Evolutionary conservation across 805 yeast genomes (phyloP), one percentile per base, ranked within the genome.

Genomic region (Yarrowia yakushimensis): DNA sequence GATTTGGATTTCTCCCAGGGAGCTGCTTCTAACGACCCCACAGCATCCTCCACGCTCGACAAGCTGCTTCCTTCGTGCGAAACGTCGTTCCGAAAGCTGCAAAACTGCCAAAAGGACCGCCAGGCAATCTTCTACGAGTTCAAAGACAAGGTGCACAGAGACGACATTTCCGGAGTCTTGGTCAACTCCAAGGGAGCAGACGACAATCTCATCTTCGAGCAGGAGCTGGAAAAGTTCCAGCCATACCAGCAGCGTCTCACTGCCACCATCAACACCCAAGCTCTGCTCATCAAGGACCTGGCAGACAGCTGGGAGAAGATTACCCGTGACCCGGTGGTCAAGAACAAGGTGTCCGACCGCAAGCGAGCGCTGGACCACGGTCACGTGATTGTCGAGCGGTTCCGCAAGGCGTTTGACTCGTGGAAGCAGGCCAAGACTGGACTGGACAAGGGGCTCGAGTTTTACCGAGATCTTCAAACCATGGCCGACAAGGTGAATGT

Each of bases 91-190:
- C 82, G 82, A 52, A 86, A 85, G 63, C 78, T 93, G 69, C 82
- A 82, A 63, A 78, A 82, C 45, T 71, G 90, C 63, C 84, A 84
- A 67, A 76, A 81, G 31, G 94, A 88, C 71, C 83, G 96, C 48
- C 72, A 76, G 6, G 78, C 83, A 37, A 79, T 86, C 1, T 76
- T 88, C 34, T 79, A 79, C 1, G 89, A 85, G 55, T 78, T 93
- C 69, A 90, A 90, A 69, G 79, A 77, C 7, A 81, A 82, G 52
- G 85, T 88, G 33, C 94, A 86, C 68, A 78, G 80, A 13, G 98
- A 93, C 74, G 97, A 93, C 70, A 90, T 91, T 55, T 86, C 96
- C 0, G 85, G 86, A 60, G 77, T 86, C 12, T 77, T 93, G 31
- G 81, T 93, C 9, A 76, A 86, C 66, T 86, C 88, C 70, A 83